Evolutionary conservation across 2,329 filamentous ascomycete genomes (phyloP).

Genomic region (Leptographium galeiforme): DNA sequence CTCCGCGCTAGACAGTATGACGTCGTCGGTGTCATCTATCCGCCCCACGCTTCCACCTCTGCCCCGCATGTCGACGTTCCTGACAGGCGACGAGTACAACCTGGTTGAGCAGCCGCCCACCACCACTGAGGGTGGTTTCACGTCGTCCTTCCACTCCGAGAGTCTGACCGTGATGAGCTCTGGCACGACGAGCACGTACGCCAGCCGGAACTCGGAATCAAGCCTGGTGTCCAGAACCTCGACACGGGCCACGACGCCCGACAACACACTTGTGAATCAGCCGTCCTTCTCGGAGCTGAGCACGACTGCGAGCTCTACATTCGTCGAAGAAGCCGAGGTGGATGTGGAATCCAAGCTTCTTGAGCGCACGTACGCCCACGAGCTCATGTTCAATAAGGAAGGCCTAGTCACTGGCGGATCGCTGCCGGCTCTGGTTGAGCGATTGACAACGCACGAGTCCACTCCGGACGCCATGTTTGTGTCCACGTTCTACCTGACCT

Average conservation of each 20-base stretch:
- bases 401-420: constrained; percentile 90
- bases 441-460: constrained; percentile 81
- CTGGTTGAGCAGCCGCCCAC: constrained; percentile 28
- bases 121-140: constrained; percentile 37
- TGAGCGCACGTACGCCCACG: constrained; percentile 84
- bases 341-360: constrained; percentile 74
- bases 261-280: constrained; percentile 41
- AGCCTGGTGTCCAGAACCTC: constrained; percentile 72
- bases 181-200: constrained; percentile 65
- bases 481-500: constrained; percentile 91
- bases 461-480: constrained; percentile 88
- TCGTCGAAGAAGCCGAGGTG: constrained; percentile 54
- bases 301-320: constrained; percentile 47
- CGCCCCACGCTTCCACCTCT: constrained; percentile 40
- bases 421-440: constrained; percentile 81
- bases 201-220: constrained; percentile 67
- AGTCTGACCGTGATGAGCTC: constrained; percentile 64
- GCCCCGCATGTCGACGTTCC: constrained; percentile 41
- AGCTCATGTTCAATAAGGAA: constrained; percentile 87
- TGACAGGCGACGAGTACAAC: constrained; percentile 34
- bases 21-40: constrained; percentile 33
- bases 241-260: constrained; percentile 78
- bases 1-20: constrained; percentile 23
- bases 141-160: constrained; percentile 44
- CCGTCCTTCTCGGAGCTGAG: constrained; percentile 58